phyloP scores from a whole-genome alignment of 1,284 basidiomycete species.

The Phlebopus sp. region DNA sequence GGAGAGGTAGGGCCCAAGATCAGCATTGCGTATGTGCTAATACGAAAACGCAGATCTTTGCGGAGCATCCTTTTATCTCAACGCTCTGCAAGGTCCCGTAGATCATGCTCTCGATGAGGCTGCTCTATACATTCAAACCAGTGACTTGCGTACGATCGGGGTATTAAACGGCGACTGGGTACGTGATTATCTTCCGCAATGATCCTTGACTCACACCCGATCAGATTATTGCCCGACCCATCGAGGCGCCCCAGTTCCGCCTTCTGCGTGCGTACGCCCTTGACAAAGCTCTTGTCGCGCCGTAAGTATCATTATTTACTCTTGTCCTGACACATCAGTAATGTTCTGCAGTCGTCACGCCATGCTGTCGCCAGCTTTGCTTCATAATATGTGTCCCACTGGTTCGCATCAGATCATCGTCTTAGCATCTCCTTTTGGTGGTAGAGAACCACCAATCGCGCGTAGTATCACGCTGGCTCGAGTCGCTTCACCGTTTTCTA shows the following conservation, averaged over 20 bases:
- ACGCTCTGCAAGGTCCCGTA: constrained; percentile 34
- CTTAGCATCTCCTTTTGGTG: constrained; percentile 50
- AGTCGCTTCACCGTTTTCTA: constrained; percentile 78
- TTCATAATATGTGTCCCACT: constrained; percentile 22
- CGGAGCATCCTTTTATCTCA: constrained; percentile 24
- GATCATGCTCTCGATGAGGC: constrained; percentile 42
- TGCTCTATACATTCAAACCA: constrained; percentile 55
- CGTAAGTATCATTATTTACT: constrained; percentile 25
- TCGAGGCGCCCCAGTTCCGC: constrained; percentile 34
- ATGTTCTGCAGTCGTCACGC: constrained; percentile 40
- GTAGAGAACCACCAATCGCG: constrained; percentile 55
- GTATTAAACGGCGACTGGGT: constrained; percentile 90
- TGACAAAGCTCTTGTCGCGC: constrained; percentile 40
- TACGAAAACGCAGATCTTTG: constrained; percentile 6
- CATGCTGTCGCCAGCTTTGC: constrained; percentile 24
- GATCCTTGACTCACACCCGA: constrained; percentile 6
- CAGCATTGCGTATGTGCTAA: neutral
- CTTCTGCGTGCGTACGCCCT: constrained; percentile 58
- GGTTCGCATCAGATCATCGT: constrained; percentile 25
- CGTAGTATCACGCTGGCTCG: constrained; percentile 76
- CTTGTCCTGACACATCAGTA: constrained; percentile 29
- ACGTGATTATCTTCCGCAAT: constrained; percentile 25
- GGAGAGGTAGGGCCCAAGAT: constrained; percentile 13
- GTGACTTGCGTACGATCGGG: constrained; percentile 71
- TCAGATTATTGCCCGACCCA: constrained; percentile 28